Base-by-base conservation (phyloP, 2,329 filamentous ascomycete species). In the Magnaporthales sp. region DNA sequence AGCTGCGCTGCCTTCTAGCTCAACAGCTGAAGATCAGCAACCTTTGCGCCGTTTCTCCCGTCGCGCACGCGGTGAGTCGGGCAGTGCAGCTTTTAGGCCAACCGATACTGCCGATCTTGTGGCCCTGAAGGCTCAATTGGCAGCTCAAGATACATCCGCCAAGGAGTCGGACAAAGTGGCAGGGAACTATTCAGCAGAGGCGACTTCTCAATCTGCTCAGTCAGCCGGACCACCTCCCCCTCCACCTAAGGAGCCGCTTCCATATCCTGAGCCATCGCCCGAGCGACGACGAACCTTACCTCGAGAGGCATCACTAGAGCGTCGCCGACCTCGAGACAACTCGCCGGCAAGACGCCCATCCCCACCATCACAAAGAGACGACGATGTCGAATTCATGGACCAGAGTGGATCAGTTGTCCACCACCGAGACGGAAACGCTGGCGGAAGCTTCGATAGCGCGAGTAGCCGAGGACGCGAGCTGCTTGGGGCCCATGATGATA, bases 31-130 rank as follows among this genome's bases (percentile, higher is more conserved):
- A 29, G 76, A 80, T 51, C 74, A 71, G n/a, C 78, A 77, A 66
- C 62, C 72, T 22, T 73, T 74, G 63, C 26, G 64, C 3, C 68
- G 74, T 9, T 75, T 76, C 22, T 73, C 74, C 63, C 26, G 64
- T 4, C 68, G 74, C 10, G 75, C 75, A 22, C 78, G 81, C 58
- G 78, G 79, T 7, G 72, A 72, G 27, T 77, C 77, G 19, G 70
- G 74, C 46, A 76, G 81, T 0, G 73, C 75, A 58, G 77, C 76
- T 1, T 87, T 87, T 68, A 78, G 85, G 67, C 84, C 84, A 6
- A 86, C 81, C 30, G 80, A 87, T 69, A 78, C 83, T 2, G 78
- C 77, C 31, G 81, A 81, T 19, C 70, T 87, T 19, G 79, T 77
- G 67, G 80, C 81, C 10, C 73, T 86, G 58, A 83, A 84, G 70